These are phyloP conservation scores for Saccharomyces pastorianus DNA, from an alignment of 1,139 yeast species.

Conservation along the genomic window DNA sequence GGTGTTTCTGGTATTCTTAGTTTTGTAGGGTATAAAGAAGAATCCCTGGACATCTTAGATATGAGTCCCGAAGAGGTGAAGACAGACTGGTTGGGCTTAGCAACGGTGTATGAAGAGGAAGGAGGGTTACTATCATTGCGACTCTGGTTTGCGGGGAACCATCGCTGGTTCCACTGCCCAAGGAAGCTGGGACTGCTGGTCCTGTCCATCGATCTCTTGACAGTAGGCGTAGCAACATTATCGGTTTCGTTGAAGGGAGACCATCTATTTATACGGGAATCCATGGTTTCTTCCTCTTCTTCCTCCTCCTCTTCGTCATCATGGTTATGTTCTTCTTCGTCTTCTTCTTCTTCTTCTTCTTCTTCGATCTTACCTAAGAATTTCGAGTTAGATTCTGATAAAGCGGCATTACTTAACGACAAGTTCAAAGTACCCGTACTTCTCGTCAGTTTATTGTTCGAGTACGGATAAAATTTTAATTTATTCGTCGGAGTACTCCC, in stretches of 20 bases:
- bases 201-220: background rate
- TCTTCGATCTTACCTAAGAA: conserved; percentile 12
- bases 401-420: conserved; percentile 17
- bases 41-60: conserved; percentile 22
- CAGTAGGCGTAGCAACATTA: background rate
- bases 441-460: conserved; percentile 25
- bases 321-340: conserved; percentile 8
- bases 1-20: conserved; percentile 31
- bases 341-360: conserved; percentile 10
- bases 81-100: conserved; percentile 24
- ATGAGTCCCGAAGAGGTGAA: conserved; percentile 25
- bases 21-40: conserved; percentile 16
- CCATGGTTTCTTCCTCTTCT: conserved; percentile 8
- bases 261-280: conserved; percentile 19
- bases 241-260: conserved; percentile 21
- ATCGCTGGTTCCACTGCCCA: background rate
- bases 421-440: conserved; percentile 29
- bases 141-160: conserved; percentile 3
- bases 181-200: background rate
- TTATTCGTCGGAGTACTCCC: conserved; percentile 11
- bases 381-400: conserved; percentile 2
- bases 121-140: conserved; percentile 3
- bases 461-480: conserved; percentile 24
- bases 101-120: conserved; percentile 8
- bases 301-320: too few species aligned